Base-by-base conservation (phyloP, 2,329 filamentous ascomycete genomes). In the Trichothecium sympodiale region DNA sequence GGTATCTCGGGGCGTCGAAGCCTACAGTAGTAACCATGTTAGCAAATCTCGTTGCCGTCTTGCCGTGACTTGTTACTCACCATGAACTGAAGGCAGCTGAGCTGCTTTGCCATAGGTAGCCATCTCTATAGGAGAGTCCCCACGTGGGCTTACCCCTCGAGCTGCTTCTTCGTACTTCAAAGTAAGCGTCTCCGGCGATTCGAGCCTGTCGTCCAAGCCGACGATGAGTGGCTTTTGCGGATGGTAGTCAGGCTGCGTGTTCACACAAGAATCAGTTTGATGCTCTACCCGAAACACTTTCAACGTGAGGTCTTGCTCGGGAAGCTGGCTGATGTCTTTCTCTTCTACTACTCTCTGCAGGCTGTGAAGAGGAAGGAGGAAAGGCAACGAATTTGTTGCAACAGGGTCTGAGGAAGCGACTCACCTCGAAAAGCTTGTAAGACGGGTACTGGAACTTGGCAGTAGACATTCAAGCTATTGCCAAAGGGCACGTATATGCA, bases 1-100 rank as follows among this genome's bases (percentile, higher is more conserved):
- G 71, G 57, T 77, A 77, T 53, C 74, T 63, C 53, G 71, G 64
- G 52, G 74, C 62, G 54, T 77, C 69, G 57, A 75, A 75, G 49
- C 67, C 74, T 77, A 56, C 10, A 10, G 20, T 25, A n/a, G n/a
- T 25, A 6, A 25, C 6, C 20, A 25, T 6, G 20, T 18, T 15
- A 13, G 25, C 25, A 15, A 25, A n/a, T n/a, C n/a, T n/a, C n/a
- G n/a, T n/a, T n/a, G n/a, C n/a, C n/a, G n/a, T n/a, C n/a, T n/a
- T n/a, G n/a, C n/a, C n/a, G n/a, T n/a, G n/a, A n/a, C n/a, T n/a
- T n/a, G 53, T 52, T 25, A 79, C 85, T 65, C 67, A 93, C 87
- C 83, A 62, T 89, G 82, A 65, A 88, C 74, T 58, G 80, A 81
- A 59, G 80, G 70, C 61, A 78, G 69, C 40, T 34, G 34, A 14